Evolutionary conservation across 768 basidiomycete genomes (phyloP).

Genomic region (Podaxis sp.): DNA sequence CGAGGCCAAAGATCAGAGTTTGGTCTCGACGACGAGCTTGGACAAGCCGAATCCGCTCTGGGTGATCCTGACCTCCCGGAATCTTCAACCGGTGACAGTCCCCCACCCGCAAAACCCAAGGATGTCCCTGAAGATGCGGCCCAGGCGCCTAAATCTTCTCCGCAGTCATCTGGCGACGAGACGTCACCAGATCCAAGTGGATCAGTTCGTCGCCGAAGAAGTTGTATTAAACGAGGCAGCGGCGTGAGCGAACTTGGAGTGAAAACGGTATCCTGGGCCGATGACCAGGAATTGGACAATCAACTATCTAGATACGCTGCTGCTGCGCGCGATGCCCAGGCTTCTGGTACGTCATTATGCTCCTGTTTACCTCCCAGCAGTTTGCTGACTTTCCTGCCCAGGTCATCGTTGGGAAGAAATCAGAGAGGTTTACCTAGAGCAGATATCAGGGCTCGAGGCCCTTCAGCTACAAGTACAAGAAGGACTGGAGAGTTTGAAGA

Average conservation of each 20-base stretch:
- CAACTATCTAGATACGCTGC: conserved; percentile 50
- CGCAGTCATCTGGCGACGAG: conserved; percentile 11
- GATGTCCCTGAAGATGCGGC: not conserved
- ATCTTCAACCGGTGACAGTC: conserved; percentile 3
- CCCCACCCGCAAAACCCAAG: conserved; percentile 4
- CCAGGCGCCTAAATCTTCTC: not conserved
- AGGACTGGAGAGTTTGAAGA: conserved; percentile 39
- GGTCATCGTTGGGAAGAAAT: conserved; percentile 58
- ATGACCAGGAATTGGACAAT: conserved; percentile 57
- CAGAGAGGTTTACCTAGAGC: conserved; percentile 55
- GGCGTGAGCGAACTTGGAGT: conserved; percentile 49
- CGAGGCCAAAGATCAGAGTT: conserved; percentile 32
- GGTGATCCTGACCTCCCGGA: conserved; percentile 12
- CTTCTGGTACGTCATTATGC: conserved; percentile 28
- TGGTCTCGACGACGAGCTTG: conserved; percentile 22
- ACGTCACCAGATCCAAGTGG: conserved; percentile 3
- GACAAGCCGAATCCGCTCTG: conserved; percentile 10
- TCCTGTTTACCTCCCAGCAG: not conserved
- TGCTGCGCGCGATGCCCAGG: conserved; percentile 37
- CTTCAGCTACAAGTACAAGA: conserved; percentile 54
- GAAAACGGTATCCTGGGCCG: conserved; percentile 78
- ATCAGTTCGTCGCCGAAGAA: conserved; percentile 47
- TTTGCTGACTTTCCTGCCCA: conserved; percentile 22
- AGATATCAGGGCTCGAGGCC: conserved; percentile 56
- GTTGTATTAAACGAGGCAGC: conserved; percentile 57